These are phyloP conservation scores for Elsinoe arachidis DNA, from an alignment of 2,329 filamentous ascomycete genomes.

Conservation along the genomic window DNA sequence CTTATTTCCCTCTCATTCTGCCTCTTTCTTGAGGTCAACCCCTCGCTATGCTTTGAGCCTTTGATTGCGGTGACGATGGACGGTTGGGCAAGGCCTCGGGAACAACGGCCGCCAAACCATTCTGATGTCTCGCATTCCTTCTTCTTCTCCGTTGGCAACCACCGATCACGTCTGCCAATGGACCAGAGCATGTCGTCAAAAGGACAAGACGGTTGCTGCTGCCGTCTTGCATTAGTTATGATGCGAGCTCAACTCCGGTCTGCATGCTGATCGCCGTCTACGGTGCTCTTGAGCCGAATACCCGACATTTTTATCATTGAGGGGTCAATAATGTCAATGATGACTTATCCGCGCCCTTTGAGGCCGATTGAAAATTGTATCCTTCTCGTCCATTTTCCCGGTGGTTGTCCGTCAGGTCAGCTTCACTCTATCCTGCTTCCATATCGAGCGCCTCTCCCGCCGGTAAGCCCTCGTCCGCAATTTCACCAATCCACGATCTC, in stretches of 20 bases:
- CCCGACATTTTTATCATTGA: not conserved
- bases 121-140: not conserved
- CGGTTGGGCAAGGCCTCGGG: not conserved
- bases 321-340: not conserved
- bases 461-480: not conserved
- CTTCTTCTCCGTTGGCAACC: slow-evolving; percentile 7
- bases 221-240: not conserved
- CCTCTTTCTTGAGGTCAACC: not conserved
- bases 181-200: not conserved
- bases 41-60: not conserved
- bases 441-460: not conserved
- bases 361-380: not conserved
- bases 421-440: slow-evolving; percentile 2
- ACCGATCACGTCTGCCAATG: slow-evolving; percentile 9
- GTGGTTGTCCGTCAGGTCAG: not conserved
- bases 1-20: not conserved
- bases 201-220: not conserved
- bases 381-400: not conserved
- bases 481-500: slow-evolving; percentile 5
- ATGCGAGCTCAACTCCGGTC: not conserved
- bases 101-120: not conserved
- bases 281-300: not conserved
- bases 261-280: not conserved
- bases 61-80: slow-evolving; percentile 6
- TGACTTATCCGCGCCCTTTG: not conserved